Base-by-base conservation (phyloP, 805 yeast genomes). In the Yarrowia keelungensis region DNA sequence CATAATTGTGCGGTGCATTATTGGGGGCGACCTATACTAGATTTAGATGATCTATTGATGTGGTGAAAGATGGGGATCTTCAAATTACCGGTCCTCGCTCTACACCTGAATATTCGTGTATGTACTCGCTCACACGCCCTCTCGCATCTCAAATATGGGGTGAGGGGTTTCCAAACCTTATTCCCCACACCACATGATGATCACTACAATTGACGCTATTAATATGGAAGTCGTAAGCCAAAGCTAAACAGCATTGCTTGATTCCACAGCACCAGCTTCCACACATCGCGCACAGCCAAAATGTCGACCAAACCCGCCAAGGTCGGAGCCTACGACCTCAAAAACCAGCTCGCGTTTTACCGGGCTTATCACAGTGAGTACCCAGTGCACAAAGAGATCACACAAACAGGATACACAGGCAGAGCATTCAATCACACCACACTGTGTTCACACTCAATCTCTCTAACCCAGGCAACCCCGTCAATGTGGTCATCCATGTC, bases 401-500 rank as follows among this genome's bases (percentile, higher is more conserved):
- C 54, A 53, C 35, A 19, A 38, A 22, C 22, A 42, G 16, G 12
- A 26, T 26, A 26, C 39, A 62, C 58, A n/a, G 8, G 36, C 26
- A 76, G 35, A 26, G 7, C 32, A 26, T 5, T 26, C 32, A 26
- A 26, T 26, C 32, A 26, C 7, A 26, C 32, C 32, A 26, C 32
- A 5, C 32, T 26, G 32, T 26, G 32, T 26, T 5, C 32, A 26
- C 32, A 26, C 32, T 1, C 32, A 26, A 26, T 5, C 32, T 5
- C 32, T 26, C 67, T 53, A 51, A 43, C 76, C 71, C 76, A 83
- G 75, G 80, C 73, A 76, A 86, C 72, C 79, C 78, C 1, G 78
- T 76, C 45, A 94, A 94, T 78, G 93, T 93, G 8, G 72, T 81
- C 10, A 90, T 94, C 71, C 99, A 94, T 75, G 76, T 89, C 56